Base-by-base conservation (phyloP, 345 rosid genomes). In the Salix purpurea region DNA sequence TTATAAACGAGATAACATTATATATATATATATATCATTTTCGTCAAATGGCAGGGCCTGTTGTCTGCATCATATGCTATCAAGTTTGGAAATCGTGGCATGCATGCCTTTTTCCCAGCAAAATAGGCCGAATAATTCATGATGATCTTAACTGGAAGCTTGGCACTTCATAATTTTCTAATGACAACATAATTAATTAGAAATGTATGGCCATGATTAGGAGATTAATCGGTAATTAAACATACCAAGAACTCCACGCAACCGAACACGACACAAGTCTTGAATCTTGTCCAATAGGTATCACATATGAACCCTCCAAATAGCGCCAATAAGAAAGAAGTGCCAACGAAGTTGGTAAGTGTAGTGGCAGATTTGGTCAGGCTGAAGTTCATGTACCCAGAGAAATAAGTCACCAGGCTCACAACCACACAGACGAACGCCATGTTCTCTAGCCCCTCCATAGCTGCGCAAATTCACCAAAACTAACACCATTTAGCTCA, bases 221-320 rank as follows among this genome's bases (percentile, higher is more conserved):
- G 50, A 44, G 50, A 13, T 44, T 0, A 46, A 14, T 46, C 14
- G 50, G 14, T 19, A 71, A 24, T 24, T 24, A 24, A n/a, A 52
- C 65, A 39, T 87, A 89, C 94, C 88, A 84, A 21, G 28, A 91
- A 21, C 74, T 89, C 95, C 4, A 84, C 21, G 84, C 73, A 83
- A 26, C 87, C 92, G 65, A 88, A 88, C 48, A 91, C 48, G 81
- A 91, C 78, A 62, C 85, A 81, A 23, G 92, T 89, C 83, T 80
- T 88, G 87, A 91, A 88, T 77, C 94, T 84, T 7, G 91, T 79
- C 75, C 88, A 73, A 36, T 80, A 91, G 23, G 94, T 91, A 72
- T 89, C 94, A 0, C 91, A 89, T 64, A 91, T 82, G 84, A 88
- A 87, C 8, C 92, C 94, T 56, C 94, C 94, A 12, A 89, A 84